Base-by-base conservation (phyloP, 2,329 filamentous ascomycete species). In the Xylariaceae sp. region DNA sequence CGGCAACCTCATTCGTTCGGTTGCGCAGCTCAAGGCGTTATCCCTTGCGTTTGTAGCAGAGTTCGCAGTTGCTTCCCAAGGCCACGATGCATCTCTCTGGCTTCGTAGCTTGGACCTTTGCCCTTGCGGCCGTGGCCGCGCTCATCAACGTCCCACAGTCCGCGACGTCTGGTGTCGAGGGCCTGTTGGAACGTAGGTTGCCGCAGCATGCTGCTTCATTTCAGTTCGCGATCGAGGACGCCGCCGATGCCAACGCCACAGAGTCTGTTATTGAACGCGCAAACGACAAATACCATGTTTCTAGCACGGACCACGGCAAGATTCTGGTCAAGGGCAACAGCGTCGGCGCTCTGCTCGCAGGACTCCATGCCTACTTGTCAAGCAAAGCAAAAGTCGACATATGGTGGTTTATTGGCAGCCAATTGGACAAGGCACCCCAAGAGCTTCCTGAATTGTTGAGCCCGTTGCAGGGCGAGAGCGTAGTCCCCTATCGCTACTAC, bases 391-490 rank as follows among this genome's bases (percentile, higher is more conserved):
- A 59, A 14, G 49, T 59, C 45, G 54, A 57, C 40, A 53, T 54
- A 31, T 59, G 54, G 54, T 59, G 57, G 57, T 59, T 53, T 34
- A 48, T 57, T 16, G 57, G 55, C 28, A 57, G 51, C 28, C 57
- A 57, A 16, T 41, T 59, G 14, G 33, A 57, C 36, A 17, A 49
- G 16, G 57, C 57, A 1, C 57, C 57, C 3, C 16, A 36, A 16
- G 17, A 49, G 11, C 57, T 59, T 34, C 57, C 57, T 22, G 28
- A 42, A 33, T 52, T 57, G 5, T 47, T 36, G 9, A 43, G 31
- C 18, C 47, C 54, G 13, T 38, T 57, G 34, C 44, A 2, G 10
- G 57, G 57, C 41, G 42, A 47, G 6, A 59, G 57, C 43, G 36
- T 57, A 7, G 57, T 59, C 5, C 57, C 57, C 42, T 55, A 51